A percentile compares a stretch with the other conserved stretches of the same genome.
Evolutionary conservation across 345 rosid species (phyloP).

Genomic region (Citrus inodora): DNA sequence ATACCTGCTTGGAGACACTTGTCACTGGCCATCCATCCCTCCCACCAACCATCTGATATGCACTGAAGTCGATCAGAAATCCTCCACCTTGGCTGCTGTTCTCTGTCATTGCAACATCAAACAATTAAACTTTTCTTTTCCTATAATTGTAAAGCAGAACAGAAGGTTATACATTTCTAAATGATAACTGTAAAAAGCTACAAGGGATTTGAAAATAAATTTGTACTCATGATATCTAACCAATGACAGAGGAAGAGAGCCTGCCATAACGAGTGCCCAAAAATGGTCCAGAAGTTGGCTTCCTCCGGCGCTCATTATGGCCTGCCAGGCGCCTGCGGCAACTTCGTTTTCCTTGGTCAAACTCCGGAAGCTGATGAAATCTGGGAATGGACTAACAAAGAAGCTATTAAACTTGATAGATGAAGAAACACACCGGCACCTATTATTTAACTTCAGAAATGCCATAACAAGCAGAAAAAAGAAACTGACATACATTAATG

Average conservation of each 20-base stretch:
- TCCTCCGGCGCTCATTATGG: slow-evolving; percentile 93
- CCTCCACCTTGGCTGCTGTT: slow-evolving; percentile 47
- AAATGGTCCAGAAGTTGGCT: slow-evolving; percentile 72
- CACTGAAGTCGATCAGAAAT: slow-evolving; percentile 51
- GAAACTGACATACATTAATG: background rate
- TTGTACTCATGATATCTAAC: slow-evolving; percentile 30
- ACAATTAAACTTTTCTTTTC: background rate
- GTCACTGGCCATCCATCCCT: slow-evolving; percentile 39
- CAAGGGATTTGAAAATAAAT: background rate
- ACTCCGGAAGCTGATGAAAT: slow-evolving; percentile 91
- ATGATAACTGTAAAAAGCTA: background rate
- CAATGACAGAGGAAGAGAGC: slow-evolving; percentile 50
- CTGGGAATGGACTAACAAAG: slow-evolving; percentile 29
- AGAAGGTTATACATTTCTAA: background rate
- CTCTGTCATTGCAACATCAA: slow-evolving; percentile 31
- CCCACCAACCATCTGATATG: slow-evolving; percentile 37
- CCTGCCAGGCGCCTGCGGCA: slow-evolving; percentile 96
- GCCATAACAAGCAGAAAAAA: background rate
- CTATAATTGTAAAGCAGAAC: background rate
- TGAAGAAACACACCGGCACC: background rate
- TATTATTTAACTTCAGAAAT: slow-evolving; percentile 24
- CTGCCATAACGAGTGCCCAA: slow-evolving; percentile 53
- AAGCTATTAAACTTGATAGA: background rate
- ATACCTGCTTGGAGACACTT: slow-evolving; percentile 29
- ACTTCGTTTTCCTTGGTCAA: slow-evolving; percentile 93